phyloP scores from a whole-genome alignment of 306 rosid species.

The Acmispon strigosus region DNA sequence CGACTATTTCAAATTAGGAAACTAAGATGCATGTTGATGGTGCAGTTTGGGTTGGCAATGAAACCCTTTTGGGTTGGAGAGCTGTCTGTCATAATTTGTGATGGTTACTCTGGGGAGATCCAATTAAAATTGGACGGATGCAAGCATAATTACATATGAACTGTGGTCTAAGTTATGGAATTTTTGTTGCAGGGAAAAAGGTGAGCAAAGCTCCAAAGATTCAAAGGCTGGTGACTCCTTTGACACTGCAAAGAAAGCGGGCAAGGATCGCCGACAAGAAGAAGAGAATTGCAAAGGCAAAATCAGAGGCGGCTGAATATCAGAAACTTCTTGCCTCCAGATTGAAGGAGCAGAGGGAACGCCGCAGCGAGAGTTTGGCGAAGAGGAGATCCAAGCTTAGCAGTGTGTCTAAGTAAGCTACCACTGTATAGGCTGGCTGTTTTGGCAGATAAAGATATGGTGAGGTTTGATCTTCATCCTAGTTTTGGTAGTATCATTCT shows the following conservation, averaged over 20 bases:
- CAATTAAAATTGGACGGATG: background rate
- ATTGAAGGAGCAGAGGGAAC: too few relatives aligned
- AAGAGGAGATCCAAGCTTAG: slow-evolving; percentile 13
- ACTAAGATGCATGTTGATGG: too few relatives aligned
- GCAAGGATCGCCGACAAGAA: slow-evolving; percentile 33
- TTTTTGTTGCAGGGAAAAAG: slow-evolving; percentile 23
- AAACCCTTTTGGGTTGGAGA: background rate
- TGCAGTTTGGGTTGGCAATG: background rate
- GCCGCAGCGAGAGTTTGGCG: too few relatives aligned
- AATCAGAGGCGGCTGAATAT: slow-evolving; percentile 32
- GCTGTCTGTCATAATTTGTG: background rate
- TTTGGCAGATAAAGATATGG: background rate
- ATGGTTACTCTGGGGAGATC: background rate
- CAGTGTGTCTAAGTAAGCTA: slow-evolving; percentile 14
- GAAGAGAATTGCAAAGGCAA: slow-evolving; percentile 38
- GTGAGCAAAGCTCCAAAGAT: slow-evolving; percentile 36
- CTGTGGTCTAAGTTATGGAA: background rate
- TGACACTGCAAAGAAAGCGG: slow-evolving; percentile 30
- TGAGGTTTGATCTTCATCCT: background rate
- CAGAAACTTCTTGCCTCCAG: slow-evolving; percentile 35
- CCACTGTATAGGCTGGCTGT: background rate
- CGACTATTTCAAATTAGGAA: too few relatives aligned
- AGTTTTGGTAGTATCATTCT: slow-evolving; percentile 23
- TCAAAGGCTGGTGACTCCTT: slow-evolving; percentile 24
- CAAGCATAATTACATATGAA: background rate